Conservation (phyloP, 73 alveolate species). For the Uronychia setigera region DNA sequence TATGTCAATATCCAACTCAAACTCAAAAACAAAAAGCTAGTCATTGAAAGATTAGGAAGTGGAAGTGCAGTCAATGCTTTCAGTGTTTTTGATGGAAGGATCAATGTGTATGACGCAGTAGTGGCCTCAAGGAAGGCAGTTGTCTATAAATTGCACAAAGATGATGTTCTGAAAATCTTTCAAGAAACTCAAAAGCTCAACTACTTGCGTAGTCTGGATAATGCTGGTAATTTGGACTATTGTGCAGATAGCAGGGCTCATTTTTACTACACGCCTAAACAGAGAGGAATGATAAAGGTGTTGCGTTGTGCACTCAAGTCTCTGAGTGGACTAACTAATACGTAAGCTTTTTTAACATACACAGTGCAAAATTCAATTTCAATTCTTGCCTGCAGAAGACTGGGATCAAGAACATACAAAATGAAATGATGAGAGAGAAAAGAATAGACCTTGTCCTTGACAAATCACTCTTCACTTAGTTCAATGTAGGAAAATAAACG, state of each 20-base stretch:
- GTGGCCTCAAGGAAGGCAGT: neutral
- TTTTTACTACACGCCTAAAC: neutral
- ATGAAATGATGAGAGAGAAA: too few species aligned
- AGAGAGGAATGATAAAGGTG: neutral
- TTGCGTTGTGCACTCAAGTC: neutral
- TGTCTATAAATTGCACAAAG: neutral
- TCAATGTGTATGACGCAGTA: neutral
- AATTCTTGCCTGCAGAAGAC: too few species aligned
- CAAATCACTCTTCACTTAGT: too few species aligned
- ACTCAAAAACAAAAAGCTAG: neutral
- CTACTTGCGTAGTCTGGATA: neutral
- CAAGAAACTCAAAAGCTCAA: neutral
- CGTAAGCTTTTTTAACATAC: too few species aligned
- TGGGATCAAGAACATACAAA: too few species aligned
- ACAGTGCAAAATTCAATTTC: too few species aligned
- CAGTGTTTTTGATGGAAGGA: neutral
- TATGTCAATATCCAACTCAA: neutral
- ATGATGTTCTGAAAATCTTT: neutral
- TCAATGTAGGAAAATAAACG: too few species aligned
- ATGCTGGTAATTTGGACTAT: neutral
- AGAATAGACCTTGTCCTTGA: too few species aligned
- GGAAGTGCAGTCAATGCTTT: neutral
- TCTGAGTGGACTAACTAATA: neutral
- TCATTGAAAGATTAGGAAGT: neutral
- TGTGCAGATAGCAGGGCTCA: neutral